These are phyloP conservation scores for Rhodofomes roseus DNA, from an alignment of 1,284 basidiomycete genomes.

Conservation along the genomic window DNA sequence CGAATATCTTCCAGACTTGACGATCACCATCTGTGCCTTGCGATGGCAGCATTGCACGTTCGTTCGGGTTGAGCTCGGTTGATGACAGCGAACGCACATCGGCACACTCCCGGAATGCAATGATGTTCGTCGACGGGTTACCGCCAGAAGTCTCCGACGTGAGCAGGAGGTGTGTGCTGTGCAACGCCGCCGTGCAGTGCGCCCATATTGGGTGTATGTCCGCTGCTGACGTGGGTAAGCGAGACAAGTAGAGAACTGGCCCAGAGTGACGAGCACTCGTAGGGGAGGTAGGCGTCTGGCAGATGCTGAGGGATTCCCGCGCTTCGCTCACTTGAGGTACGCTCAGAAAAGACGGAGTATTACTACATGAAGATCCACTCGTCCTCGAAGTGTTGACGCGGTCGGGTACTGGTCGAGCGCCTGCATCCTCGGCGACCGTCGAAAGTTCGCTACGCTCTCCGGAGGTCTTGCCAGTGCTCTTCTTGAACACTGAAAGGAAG, in stretches of 20 bases:
- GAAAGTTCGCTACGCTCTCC: conserved; percentile 22
- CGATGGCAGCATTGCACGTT: conserved; percentile 37
- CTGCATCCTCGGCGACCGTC: neutral
- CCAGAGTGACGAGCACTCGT: conserved; percentile 38
- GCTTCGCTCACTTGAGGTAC: neutral
- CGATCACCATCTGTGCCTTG: conserved; percentile 27
- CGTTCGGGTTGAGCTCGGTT: conserved; percentile 39
- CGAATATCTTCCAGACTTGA: conserved; percentile 47
- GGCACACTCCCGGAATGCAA: conserved; percentile 49
- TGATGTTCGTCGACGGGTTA: conserved; percentile 40
- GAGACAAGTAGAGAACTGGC: conserved; percentile 48
- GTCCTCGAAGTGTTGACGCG: neutral
- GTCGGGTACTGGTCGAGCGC: neutral
- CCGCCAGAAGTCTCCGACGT: conserved; percentile 42
- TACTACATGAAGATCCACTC: neutral
- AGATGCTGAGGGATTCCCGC: conserved; percentile 16
- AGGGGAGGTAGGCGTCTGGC: conserved; percentile 27
- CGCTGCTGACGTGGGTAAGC: conserved; percentile 17
- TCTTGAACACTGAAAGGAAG: conserved; percentile 62
- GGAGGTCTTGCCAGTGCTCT: conserved; percentile 33
- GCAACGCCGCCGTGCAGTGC: conserved; percentile 47
- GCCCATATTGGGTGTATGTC: conserved; percentile 46
- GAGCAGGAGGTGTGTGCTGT: conserved; percentile 43
- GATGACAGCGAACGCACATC: conserved; percentile 57
- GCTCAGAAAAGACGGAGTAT: conserved; percentile 5